Percentiles rank a stretch among this genome's conserved stretches.
phyloP scores from a whole-genome alignment of 148 eudicot species.

The Chenopodium suecicum region DNA sequence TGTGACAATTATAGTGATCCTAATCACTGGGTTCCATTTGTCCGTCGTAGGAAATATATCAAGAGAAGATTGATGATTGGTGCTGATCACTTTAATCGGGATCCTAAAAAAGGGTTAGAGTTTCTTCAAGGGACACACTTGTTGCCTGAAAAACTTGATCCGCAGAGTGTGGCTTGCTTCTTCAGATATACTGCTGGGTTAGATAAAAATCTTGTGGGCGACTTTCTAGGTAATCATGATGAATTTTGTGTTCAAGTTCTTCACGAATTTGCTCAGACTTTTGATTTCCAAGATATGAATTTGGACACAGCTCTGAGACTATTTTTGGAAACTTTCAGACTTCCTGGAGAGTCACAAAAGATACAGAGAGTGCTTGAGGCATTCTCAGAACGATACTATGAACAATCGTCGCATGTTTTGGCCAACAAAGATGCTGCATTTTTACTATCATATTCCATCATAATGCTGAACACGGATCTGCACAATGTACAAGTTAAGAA shows the following conservation, averaged over 20 bases:
- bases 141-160: constrained; percentile 83
- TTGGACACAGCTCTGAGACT: constrained; percentile 40
- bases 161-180: constrained; percentile 90
- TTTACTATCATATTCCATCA: constrained; percentile 75
- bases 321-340: constrained; percentile 39
- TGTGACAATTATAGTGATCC: constrained; percentile 69
- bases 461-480: constrained; percentile 91
- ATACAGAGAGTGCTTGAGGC: constrained; percentile 96
- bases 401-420: constrained; percentile 75
- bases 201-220: constrained; percentile 93
- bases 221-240: constrained; percentile 89
- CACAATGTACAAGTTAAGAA: constrained; percentile 94
- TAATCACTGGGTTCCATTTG: constrained; percentile 87
- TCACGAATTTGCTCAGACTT: constrained; percentile 86
- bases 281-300: constrained; percentile 42
- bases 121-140: constrained; percentile 83
- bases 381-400: constrained; percentile 83
- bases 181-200: constrained; percentile 86
- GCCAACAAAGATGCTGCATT: constrained; percentile 94
- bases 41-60: constrained; percentile 72
- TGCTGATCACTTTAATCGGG: constrained; percentile 88
- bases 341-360: constrained; percentile 67
- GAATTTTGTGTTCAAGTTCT: constrained; percentile 91
- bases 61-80: constrained; percentile 89
- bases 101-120: constrained; percentile 90